Evolutionary conservation across 768 basidiomycete genomes (phyloP), one percentile per base, ranked within the genome.

Genomic region (Auriscalpium microsporum): DNA sequence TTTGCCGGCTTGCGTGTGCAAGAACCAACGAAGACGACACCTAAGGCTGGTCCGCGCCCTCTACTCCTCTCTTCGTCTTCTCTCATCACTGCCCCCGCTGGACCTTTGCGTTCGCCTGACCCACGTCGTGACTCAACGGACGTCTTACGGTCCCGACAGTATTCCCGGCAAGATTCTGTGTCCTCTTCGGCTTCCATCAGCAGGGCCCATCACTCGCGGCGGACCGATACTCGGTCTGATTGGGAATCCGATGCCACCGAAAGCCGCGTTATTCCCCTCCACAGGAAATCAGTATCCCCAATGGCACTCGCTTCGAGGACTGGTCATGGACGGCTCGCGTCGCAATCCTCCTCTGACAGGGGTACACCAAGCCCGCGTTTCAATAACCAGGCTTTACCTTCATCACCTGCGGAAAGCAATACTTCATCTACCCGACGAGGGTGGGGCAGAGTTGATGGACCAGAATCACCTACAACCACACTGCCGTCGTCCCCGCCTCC

Each of bases 221-320:
- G 67, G 56, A 66, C 72, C 11, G 56, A 63, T 9, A 67, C 63
- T 49, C 70, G 73, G 37, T 78, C 76, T 11, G 82, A 82, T 48
- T 71, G 75, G 61, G 84, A 84, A 45, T 83, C 83, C 4, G 86
- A 87, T 58, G 45, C 63, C 56, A 56, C 62, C 68, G 54, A 53
- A 10, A 86, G 87, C 64, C 77, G 86, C 50, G 69, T 75, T 48
- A 75, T 90, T 13, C 78, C 80, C 23, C 63, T 90, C 50, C 84
- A 86, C 64, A 79, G 87, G 35, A 78, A 77, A 58, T 81, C 83
- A 11, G 67, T 87, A 5, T 89, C 87, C 4, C 86, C 87, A 4
- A 84, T 87, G 82, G 85, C 86, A 23, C 58, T 55, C 11, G 48
- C 49, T 50, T 54, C 19, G 38, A 54, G 44, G 45, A 40, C 44